Evolutionary conservation across 176 grass and related monocot genomes (phyloP), one percentile per base, ranked within the genome.

Genomic region (Oryza coarctata): DNA sequence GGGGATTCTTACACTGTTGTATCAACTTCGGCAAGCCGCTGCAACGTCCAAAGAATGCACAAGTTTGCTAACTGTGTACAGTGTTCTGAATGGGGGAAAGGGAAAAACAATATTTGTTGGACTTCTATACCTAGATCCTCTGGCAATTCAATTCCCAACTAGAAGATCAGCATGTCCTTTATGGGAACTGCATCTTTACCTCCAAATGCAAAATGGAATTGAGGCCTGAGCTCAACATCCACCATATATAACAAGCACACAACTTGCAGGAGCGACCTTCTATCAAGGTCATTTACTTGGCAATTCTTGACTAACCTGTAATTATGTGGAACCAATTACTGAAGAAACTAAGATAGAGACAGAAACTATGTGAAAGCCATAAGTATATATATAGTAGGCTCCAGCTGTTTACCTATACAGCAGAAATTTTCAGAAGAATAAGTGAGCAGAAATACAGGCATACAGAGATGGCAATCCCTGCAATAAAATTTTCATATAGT

Each of bases 401-500:
- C 12, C 22, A 6, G 36, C 64, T 23, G 20, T 71, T 31, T 95
- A 95, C 94, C 94, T 87, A 97, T 89, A 82, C 77, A 93, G 70
- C 33, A 15, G 83, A 84, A 68, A 93, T 87, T 77, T 97, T 92
- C 33, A 97, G 86, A 83, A 97, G 91, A 83, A 97, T 32, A 88
- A 93, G 86, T 13, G 94, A 97, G 86, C 87, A 79, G 62, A 80
- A 83, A 82, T 93, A 97, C 77, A 97, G 49, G 68, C 86, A 93
- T 58, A 91, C 63, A 7, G 86, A 84, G 76, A 97, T 86, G 78
- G 41, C 78, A 20, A 91, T 67, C 78, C 91, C 94, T 3, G 90
- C 94, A 68, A 93, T 55, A 74, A 97, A 89, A 87, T 97, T 93
- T 66, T 97, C 91, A 44, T 86, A 89, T 22, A 97, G 84, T 17